These are phyloP conservation scores for Daldinia bambusicola DNA, from an alignment of 495 filamentous ascomycete species.

Conservation along the genomic window DNA sequence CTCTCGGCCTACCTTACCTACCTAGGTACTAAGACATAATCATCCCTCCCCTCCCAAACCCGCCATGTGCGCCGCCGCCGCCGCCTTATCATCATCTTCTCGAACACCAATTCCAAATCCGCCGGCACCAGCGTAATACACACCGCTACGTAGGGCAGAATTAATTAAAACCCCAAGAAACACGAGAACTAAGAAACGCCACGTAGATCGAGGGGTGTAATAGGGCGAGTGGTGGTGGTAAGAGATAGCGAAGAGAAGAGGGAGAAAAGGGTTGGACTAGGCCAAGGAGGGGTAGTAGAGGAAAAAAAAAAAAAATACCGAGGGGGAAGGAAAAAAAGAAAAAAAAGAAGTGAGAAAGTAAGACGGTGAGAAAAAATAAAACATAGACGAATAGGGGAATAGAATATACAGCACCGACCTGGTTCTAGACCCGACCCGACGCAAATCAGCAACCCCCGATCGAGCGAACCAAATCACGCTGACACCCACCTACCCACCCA, in stretches of 20 bases:
- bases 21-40: background rate
- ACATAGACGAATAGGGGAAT: background rate
- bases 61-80: slow-evolving; percentile 36
- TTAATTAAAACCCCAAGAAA: background rate
- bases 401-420: background rate
- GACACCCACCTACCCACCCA: background rate
- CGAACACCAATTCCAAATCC: background rate
- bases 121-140: slow-evolving; percentile 2
- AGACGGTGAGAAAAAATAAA: background rate
- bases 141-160: slow-evolving; percentile 9
- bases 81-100: background rate
- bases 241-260: background rate
- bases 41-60: background rate
- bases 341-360: background rate
- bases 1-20: background rate
- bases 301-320: too few relatives aligned
- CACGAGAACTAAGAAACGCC: background rate
- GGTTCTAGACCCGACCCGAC: too few relatives aligned
- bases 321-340: background rate
- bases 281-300: background rate
- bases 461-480: background rate
- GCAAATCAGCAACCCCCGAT: too few relatives aligned
- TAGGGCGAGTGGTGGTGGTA: background rate
- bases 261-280: background rate
- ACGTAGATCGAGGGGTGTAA: background rate